Conservation (phyloP, 2,329 filamentous ascomycete species). For the Colletotrichum tropicale region DNA sequence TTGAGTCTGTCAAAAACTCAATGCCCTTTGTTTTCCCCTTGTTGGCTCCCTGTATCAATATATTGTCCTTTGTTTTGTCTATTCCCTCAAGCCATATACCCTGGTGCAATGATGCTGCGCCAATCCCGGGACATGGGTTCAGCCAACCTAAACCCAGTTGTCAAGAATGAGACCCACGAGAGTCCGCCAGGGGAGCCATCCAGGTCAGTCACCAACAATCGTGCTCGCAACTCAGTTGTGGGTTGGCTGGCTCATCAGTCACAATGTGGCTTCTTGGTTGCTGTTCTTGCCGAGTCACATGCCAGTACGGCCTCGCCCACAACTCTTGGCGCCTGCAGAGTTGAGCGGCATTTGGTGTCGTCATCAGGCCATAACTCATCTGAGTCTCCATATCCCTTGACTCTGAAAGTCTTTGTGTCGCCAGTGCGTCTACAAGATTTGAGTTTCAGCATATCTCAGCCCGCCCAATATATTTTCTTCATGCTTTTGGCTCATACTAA, state of each 20-base stretch:
- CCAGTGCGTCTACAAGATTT: background rate
- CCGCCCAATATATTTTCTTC: background rate
- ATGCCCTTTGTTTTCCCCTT: background rate
- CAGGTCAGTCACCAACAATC: background rate
- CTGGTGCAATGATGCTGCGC: background rate
- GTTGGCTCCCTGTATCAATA: background rate
- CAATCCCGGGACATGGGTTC: background rate
- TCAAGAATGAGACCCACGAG: background rate
- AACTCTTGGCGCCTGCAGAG: background rate
- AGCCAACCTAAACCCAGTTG: background rate
- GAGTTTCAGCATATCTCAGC: background rate
- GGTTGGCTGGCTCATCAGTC: background rate
- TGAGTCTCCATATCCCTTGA: background rate
- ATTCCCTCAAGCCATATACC: background rate
- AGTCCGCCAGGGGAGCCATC: background rate
- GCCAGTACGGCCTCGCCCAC: background rate
- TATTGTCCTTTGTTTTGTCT: background rate
- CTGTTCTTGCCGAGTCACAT: background rate
- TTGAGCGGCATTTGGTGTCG: background rate
- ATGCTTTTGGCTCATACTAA: background rate
- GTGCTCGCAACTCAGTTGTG: background rate
- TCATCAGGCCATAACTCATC: background rate
- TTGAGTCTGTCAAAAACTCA: background rate
- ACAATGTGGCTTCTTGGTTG: background rate
- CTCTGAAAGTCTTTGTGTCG: background rate